Evolutionary conservation across 2,329 filamentous ascomycete genomes (phyloP).

Genomic region (Coniochaeta pulveracea): DNA sequence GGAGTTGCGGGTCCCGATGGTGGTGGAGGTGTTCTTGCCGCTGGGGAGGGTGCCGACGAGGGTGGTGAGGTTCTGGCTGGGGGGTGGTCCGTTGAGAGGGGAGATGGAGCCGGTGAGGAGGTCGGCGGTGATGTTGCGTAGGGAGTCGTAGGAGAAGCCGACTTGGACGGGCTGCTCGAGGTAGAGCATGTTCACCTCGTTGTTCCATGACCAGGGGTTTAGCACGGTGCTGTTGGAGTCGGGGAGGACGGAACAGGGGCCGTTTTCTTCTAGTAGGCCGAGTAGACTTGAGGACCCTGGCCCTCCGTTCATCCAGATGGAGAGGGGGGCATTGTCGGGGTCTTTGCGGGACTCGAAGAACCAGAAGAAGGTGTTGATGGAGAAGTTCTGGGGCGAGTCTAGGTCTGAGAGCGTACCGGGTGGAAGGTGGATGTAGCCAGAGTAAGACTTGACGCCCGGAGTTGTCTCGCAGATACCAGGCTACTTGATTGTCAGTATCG

Average conservation of each 20-base stretch:
- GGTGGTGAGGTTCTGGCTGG: constrained; percentile 3
- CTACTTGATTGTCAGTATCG: constrained; percentile 18
- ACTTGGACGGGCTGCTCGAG: constrained; percentile 42
- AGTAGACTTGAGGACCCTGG: constrained; percentile 26
- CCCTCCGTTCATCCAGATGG: constrained; percentile 26
- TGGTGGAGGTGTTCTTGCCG: constrained; percentile 2
- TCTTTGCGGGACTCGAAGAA: constrained; percentile 43
- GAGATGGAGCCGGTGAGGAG: constrained; percentile 15
- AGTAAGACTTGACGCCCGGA: constrained; percentile 51
- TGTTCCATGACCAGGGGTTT: constrained; percentile 49
- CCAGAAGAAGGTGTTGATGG: constrained; percentile 54
- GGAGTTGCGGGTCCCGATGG: constrained; percentile 5
- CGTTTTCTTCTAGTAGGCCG: constrained; percentile 16
- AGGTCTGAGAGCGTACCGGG: constrained; percentile 23
- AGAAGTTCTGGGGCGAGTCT: constrained; percentile 33
- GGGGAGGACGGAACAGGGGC: constrained; percentile 25
- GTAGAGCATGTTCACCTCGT: constrained; percentile 51
- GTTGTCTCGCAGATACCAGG: constrained; percentile 45
- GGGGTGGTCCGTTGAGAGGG: constrained; percentile 13
- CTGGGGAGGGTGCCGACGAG: constrained; percentile 4
- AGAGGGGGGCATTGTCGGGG: constrained; percentile 18
- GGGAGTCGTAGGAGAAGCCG: constrained; percentile 15
- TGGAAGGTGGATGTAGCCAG: constrained; percentile 50
- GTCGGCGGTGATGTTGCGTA: constrained; percentile 12
- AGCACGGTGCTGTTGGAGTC: constrained; percentile 33